Evolutionary conservation across 306 rosid species (phyloP), one percentile per base, ranked within the genome.

Genomic region (Prunus mongolica): DNA sequence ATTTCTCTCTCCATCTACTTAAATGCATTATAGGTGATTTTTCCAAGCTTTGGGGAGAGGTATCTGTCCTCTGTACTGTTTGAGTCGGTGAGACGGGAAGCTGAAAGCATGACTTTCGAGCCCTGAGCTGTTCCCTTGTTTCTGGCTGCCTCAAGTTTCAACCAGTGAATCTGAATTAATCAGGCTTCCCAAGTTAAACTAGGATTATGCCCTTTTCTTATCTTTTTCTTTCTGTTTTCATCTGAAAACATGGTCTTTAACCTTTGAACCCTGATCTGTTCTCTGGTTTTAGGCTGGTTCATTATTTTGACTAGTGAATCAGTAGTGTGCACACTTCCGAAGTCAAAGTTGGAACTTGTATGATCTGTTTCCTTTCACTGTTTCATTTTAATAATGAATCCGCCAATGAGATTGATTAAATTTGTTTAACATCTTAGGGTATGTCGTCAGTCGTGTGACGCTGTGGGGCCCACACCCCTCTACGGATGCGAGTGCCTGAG

Each of bases 1-100:
- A 66, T 3, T 38, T 6, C 28, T 68, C 10, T 47, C 62, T 6
- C 46, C 64, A 50, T 81, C 18, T 54, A 63, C 50, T 55, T 45
- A 18, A 41, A 38, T 60, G 3, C 46, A 8, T 84, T 80, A 85
- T 84, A 92, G 97, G 90, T 83, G 24, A 49, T 92, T 78, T 92
- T 92, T 58, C 96, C 97, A 67, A 90, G 97, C 89, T 92, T 87
- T 54, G 97, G 97, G 16, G 97, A 92, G 88, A 88, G 96, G 72
- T 92, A 89, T 69, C 87, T 92, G 20, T 92, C 97, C 25, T 87
- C 95, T 27, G 90, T 81, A 72, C 85, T 92, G 81, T 89, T 92
- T 74, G 97, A 92, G 25, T 85, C 95, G 0, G 88, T 85, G 60
- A 85, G 91, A 82, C 41, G 28, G 68, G 82, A 92, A 79, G 92